These are phyloP conservation scores for Lanmaoa rubissima DNA, from an alignment of 768 basidiomycete species.

Conservation along the genomic window DNA sequence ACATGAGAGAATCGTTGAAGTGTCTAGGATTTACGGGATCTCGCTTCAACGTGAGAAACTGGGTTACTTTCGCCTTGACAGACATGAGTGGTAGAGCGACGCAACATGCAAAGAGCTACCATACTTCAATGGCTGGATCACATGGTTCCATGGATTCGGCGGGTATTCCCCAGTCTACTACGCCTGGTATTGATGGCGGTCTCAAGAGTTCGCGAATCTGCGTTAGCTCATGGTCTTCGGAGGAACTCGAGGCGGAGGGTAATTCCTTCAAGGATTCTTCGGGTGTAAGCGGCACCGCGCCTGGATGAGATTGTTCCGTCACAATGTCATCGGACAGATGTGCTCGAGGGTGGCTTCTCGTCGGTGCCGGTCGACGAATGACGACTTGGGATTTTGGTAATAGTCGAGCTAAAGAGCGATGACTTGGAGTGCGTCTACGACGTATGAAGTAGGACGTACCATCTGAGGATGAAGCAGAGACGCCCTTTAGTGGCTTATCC, in stretches of 20 bases:
- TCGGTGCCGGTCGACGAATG: conserved; percentile 50
- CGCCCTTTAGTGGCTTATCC: conserved; percentile 52
- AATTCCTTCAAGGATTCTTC: conserved; percentile 16
- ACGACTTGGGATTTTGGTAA: conserved; percentile 55
- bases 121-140: conserved; percentile 63
- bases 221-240: conserved; percentile 46
- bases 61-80: conserved; percentile 70
- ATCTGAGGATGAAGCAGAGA: conserved; percentile 28
- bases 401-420: conserved; percentile 35
- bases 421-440: not conserved
- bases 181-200: conserved; percentile 62
- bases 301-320: conserved; percentile 12
- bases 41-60: conserved; percentile 73
- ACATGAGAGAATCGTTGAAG: conserved; percentile 95
- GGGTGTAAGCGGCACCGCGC: conserved; percentile 5
- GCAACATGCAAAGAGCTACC: conserved; percentile 5
- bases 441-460: conserved; percentile 15
- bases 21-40: conserved; percentile 67
- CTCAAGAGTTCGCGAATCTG: conserved; percentile 54
- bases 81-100: not conserved
- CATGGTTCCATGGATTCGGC: conserved; percentile 50
- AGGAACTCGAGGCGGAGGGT: conserved; percentile 16
- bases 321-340: conserved; percentile 48
- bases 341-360: conserved; percentile 48
- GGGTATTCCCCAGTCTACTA: conserved; percentile 79